Base-by-base conservation (phyloP, 2,329 filamentous ascomycete species). In the Neopestalotiopsis sp. region DNA sequence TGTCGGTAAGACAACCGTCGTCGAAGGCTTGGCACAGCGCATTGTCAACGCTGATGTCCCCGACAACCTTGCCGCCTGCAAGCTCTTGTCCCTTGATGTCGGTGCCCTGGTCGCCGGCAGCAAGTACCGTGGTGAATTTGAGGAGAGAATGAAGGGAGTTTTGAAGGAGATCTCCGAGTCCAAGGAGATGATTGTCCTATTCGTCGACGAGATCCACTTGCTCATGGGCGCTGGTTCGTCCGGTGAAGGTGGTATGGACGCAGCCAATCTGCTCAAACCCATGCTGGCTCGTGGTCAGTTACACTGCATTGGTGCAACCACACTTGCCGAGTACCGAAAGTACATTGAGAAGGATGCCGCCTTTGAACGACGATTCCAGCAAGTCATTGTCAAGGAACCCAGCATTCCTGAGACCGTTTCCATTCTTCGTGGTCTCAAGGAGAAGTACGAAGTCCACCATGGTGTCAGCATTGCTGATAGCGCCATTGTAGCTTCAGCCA, bases 321-420 rank as follows among this genome's bases (percentile, higher is more conserved):
- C 96, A 1, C 88, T 99, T 69, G 90, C 91, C 71, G 96, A 99
- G 80, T 99, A 99, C 83, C 90, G 96, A 77, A 99, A 99, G 81
- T 98, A 99, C 82, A 97, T 99, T 72, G 96, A 99, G 81, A 99
- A 99, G 83, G 96, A 99, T 76, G 93, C 94, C 61, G 96, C 96
- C 61, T 99, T 99, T 79, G 96, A 99, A 82, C 94, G 96, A 81
- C 93, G 96, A 81, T 99, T 99, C 88, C 96, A 99, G 81, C 96
- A 99, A 81, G 96, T 99, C 53, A 82, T 99, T 59, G 95, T 98
- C 80, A 98, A 98, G 84, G 96, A 99, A 79, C 96, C 96, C 2
- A 87, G 90, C 5, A 91, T 98, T 63, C 81, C 89, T 1, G 96
- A 99, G 83, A 98, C 96, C 14, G 90, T 99, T 71, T 99, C 96